Base-by-base conservation (phyloP, 345 rosid species). In the Arabidopsis arenosa region DNA sequence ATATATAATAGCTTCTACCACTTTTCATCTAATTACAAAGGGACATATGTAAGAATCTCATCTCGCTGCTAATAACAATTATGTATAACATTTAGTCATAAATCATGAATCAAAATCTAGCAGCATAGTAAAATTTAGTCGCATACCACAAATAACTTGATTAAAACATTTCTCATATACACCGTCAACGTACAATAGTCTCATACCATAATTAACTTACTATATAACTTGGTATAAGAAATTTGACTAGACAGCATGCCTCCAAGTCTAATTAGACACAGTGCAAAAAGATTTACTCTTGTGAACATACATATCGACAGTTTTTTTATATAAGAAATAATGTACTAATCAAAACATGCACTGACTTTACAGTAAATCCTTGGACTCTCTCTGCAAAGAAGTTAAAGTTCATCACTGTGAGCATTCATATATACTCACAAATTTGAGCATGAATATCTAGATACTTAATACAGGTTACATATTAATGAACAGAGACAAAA, bases 131-230 rank as follows among this genome's bases (percentile, higher is more conserved):
- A 67, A 41, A 13, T 68, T 53, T 13, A 28, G 28, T 51, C 7
- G 17, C 53, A 39, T 39, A 21, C 21, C 36, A 37, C 21, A 2
- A 21, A 51, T 26, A 9, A 45, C 40, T 26, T 18, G 18, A 39
- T 61, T 40, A 61, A 61, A 21, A 39, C 28, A 12, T 61, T 61
- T 12, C 26, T 28, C 39, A 63, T 32, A 28, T 63, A 59, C 40
- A 39, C 17, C 7, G 17, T 30, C 41, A 32, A 18, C 12, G 11
- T 18, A 35, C 4, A 47, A 11, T 65, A 48, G 21, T 49, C 18
- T 8, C 36, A 48, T 56, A 51, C 39, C 37, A 37, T 48, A 51
- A 39, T 28, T 49, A 39, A 61, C 39, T 72, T 60, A 68, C 75
- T 54, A 41, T 54, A 54, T 18, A 63, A 41, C 41, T 53, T 39